Evolutionary conservation across 805 yeast species (phyloP), one percentile per base, ranked within the genome.

Genomic region (Pichia kluyveri): DNA sequence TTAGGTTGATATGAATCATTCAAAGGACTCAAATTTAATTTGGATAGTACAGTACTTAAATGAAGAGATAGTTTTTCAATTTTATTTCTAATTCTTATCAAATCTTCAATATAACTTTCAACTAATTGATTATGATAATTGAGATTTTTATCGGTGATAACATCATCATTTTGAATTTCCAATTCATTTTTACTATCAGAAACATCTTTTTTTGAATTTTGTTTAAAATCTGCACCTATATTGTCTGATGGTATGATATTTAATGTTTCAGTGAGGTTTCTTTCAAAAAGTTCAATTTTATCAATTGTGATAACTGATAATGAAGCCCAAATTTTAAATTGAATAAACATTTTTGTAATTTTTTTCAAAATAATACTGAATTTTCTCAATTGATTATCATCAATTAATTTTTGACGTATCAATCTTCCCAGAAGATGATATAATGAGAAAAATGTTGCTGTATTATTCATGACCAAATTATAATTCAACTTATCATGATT

Each of bases 391-490:
- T 71, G 69, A 34, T 72, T 71, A 14, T 78, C 72, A 26, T 66
- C 68, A 11, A 64, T 61, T 41, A 80, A 68, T 51, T 80, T 82
- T 32, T 71, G 70, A 47, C 72, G 76, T 15, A 77, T 68, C 32
- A 83, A 62, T 51, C 86, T 68, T 4, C 80, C 69, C 2, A 81
- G 73, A 11, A 76, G 62, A 56, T 80, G 79, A n/a, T 79, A 69
- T 17, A 74, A 63, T 2, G 77, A 69, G 7, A 79, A 67, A n/a
- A 76, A 50, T 52, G 75, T 74, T 10, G 84, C 75, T 14, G 81
- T 69, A 40, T 69, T 68, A 49, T 76, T 74, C 49, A 80, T 72
- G 56, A 77, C 79, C 8, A 73, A 70, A 30, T 73, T 65, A 59
- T 80, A 86, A 39, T 76, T 65, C 36, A 70, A 72, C 38, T 76